These are phyloP conservation scores for Hyaloscypha finlandica DNA, from an alignment of 495 filamentous ascomycete species.

Conservation along the genomic window DNA sequence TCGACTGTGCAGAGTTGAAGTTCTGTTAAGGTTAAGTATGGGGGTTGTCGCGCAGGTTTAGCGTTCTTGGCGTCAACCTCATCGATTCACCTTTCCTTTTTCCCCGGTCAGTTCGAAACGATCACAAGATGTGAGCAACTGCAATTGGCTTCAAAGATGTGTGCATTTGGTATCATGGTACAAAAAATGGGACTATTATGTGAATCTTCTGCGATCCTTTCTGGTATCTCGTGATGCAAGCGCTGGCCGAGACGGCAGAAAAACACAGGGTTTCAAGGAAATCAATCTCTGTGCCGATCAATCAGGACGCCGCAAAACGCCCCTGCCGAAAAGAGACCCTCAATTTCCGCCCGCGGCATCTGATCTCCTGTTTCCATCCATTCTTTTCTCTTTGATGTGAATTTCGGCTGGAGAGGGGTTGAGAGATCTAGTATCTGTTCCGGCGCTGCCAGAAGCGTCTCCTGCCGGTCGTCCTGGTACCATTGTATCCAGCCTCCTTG, in stretches of 20 bases:
- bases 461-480: conserved; percentile 14
- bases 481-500: conserved; percentile 23
- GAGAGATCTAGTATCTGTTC: conserved; percentile 23
- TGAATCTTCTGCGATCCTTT: not conserved
- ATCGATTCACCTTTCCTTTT: no score
- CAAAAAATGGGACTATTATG: conserved; percentile 5
- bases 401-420: not conserved
- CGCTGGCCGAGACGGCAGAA: not conserved
- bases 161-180: conserved; percentile 7
- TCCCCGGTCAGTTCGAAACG: no score
- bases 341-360: not conserved
- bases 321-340: not conserved
- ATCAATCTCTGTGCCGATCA: not conserved
- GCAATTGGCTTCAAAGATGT: not conserved
- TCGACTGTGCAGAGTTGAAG: no score
- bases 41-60: no score
- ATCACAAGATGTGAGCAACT: no score
- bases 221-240: conserved; percentile 4
- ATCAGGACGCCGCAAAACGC: not conserved
- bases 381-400: not conserved
- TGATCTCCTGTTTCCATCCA: not conserved
- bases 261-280: conserved; percentile 2
- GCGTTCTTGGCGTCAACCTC: no score
- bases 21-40: no score
- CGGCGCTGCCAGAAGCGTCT: conserved; percentile 32